Evolutionary conservation across 1,139 yeast species (phyloP).

Genomic region (Pichia terricola): DNA sequence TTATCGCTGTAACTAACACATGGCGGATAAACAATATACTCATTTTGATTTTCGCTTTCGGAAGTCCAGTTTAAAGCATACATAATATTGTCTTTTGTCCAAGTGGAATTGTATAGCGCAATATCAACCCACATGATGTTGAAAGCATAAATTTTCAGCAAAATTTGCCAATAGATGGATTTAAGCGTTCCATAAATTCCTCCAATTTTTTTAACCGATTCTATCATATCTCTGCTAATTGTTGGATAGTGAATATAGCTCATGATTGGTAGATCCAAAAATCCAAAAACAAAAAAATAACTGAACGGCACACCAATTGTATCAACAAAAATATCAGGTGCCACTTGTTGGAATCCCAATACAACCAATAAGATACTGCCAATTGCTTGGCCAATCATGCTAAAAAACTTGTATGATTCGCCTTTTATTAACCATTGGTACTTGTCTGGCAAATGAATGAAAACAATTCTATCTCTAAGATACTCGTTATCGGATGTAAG

Average conservation of each 20-base stretch:
- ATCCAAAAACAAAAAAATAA: conserved; percentile 50
- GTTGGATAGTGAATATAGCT: conserved; percentile 94
- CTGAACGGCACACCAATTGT: conserved; percentile 91
- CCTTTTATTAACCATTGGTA: conserved; percentile 57
- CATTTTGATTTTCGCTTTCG: conserved; percentile 8
- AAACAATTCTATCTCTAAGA: conserved; percentile 44
- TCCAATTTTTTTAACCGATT: conserved; percentile 30
- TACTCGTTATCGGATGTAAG: conserved; percentile 27
- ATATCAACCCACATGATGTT: conserved; percentile 61
- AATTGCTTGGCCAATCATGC: conserved; percentile 78
- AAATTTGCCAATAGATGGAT: conserved; percentile 58
- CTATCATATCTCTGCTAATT: conserved; percentile 78
- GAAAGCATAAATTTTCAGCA: conserved; percentile 53
- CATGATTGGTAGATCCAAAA: conserved; percentile 62
- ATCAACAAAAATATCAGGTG: conserved; percentile 90
- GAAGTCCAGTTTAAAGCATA: conserved; percentile 40
- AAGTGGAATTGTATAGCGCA: conserved; percentile 74
- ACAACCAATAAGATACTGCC: conserved; percentile 64
- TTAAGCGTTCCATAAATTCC: conserved; percentile 31
- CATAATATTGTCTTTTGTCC: conserved; percentile 75
- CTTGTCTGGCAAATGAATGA: conserved; percentile 52
- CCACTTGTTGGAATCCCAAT: conserved; percentile 59
- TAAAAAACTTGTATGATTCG: conserved; percentile 65
- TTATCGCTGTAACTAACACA: conserved; percentile 16
- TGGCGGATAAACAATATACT: conserved; percentile 57